Evolutionary conservation across 768 basidiomycete genomes (phyloP).

Genomic region (Tubosaeta sp.): DNA sequence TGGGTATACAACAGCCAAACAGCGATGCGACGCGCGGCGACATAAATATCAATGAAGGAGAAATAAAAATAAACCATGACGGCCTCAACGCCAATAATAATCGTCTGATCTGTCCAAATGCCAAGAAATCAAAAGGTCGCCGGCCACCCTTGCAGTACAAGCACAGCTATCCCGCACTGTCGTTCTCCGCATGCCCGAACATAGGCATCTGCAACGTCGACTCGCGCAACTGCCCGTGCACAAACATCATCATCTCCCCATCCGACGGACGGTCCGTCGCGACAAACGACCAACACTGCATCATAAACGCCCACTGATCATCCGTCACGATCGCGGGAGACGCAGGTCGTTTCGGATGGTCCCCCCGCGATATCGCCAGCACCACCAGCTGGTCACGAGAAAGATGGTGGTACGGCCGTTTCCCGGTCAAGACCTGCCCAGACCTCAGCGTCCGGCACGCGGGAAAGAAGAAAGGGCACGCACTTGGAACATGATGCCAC

Average conservation of each 20-base stretch:
- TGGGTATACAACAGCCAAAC: no score
- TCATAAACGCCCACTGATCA: constrained; percentile 22
- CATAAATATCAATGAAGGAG: no score
- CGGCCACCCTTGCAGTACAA: neutral
- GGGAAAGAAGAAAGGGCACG: constrained; percentile 2
- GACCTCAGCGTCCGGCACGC: neutral
- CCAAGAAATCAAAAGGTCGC: no score
- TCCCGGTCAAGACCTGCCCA: constrained; percentile 18
- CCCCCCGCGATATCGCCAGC: constrained; percentile 11
- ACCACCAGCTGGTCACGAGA: constrained; percentile 17
- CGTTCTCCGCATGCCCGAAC: neutral
- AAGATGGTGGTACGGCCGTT: constrained; percentile 21
- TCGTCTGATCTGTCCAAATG: neutral
- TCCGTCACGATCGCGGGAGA: constrained; percentile 7
- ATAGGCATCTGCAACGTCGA: neutral
- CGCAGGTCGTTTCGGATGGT: constrained; percentile 12
- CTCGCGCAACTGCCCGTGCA: constrained; percentile 12
- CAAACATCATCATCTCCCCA: constrained; percentile 23
- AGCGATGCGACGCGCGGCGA: no score
- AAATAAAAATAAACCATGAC: no score
- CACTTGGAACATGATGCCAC: constrained; percentile 22
- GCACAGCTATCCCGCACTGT: neutral
- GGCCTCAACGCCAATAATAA: no score
- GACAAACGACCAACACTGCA: constrained; percentile 26
- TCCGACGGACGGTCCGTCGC: constrained; percentile 29